Conservation (phyloP, 2,329 filamentous ascomycete species). For the Neocatenulostroma microsporum region DNA sequence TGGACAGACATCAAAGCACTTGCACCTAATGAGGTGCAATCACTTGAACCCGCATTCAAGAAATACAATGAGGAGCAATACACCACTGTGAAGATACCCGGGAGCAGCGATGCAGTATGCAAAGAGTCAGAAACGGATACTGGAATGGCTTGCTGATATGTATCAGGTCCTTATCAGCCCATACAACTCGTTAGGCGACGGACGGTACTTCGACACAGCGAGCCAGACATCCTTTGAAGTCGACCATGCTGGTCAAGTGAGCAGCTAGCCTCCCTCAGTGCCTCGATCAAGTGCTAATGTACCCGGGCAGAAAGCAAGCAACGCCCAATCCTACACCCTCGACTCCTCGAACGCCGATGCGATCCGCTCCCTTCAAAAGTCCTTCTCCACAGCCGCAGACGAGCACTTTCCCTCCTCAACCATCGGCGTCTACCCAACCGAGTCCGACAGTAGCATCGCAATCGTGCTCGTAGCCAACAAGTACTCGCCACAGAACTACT, state of each 20-base stretch:
- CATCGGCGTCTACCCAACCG: slow-evolving; percentile 73
- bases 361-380: slow-evolving; percentile 76
- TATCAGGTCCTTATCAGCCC: slow-evolving; percentile 66
- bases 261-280: slow-evolving; percentile 4
- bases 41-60: slow-evolving; percentile 75
- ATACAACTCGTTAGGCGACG: slow-evolving; percentile 72
- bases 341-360: slow-evolving; percentile 71
- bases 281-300: slow-evolving; percentile 5
- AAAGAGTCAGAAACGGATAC: not conserved
- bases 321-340: slow-evolving; percentile 67
- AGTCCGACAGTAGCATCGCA: slow-evolving; percentile 67
- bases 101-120: slow-evolving; percentile 65
- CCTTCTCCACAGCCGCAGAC: slow-evolving; percentile 63
- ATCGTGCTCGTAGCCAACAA: slow-evolving; percentile 87
- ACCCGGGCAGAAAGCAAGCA: slow-evolving; percentile 64
- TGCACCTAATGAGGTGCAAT: slow-evolving; percentile 60
- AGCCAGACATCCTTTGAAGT: slow-evolving; percentile 82
- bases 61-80: slow-evolving; percentile 97
- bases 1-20: slow-evolving; percentile 78
- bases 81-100: slow-evolving; percentile 78
- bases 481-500: slow-evolving; percentile 96
- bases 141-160: slow-evolving; percentile 10
- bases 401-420: slow-evolving; percentile 84
- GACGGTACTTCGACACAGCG: slow-evolving; percentile 83
- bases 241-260: slow-evolving; percentile 71